Evolutionary conservation across 2,329 filamentous ascomycete species (phyloP), one percentile per base, ranked within the genome.

Genomic region (Pseudocercospora ulei): DNA sequence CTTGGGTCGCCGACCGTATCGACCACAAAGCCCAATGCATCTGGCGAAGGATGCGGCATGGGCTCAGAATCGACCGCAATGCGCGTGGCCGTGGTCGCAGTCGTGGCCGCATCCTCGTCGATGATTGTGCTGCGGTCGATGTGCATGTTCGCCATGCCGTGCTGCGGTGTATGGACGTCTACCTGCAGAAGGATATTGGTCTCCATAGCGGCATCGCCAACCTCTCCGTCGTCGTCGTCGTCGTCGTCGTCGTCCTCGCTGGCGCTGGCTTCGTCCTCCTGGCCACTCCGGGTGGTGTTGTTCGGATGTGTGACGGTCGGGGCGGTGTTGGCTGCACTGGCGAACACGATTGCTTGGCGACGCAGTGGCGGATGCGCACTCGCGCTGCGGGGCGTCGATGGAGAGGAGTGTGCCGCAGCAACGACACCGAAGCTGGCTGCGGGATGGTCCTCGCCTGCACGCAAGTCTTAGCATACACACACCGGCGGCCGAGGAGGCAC

Each of bases 291-390:
- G 52, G 24, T 48, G 24, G 12, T 58, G 58, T 39, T 59, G 44
- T 38, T 62, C 23, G 43, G 33, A 8, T 38, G 33, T 13, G 47
- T 31, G 16, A 42, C 23, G n/a, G 35, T 41, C 12, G 64, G 59
- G 22, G 66, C 57, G 37, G 68, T 57, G 25, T 59, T 61, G 13
- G 73, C 74, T 20, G 73, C 75, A 54, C 73, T 76, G 43, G 81
- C 68, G 53, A 82, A 82, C 1, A 61, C 56, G 35, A 81, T 67
- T 14, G 63, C 62, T 38, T 69, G 65, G 50, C 78, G 61, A 42
- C 77, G 67, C 34, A 80, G 63, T n/a, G n/a, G n/a, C n/a, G n/a
- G n/a, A 47, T 67, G 68, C 34, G 62, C 59, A 44, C 66, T 65
- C 2, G 65, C 57, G 39, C 66, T 64, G 58, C 67, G 70, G 29